Conservation (phyloP, 208 protist species). For the Trypanosoma grayi region DNA sequence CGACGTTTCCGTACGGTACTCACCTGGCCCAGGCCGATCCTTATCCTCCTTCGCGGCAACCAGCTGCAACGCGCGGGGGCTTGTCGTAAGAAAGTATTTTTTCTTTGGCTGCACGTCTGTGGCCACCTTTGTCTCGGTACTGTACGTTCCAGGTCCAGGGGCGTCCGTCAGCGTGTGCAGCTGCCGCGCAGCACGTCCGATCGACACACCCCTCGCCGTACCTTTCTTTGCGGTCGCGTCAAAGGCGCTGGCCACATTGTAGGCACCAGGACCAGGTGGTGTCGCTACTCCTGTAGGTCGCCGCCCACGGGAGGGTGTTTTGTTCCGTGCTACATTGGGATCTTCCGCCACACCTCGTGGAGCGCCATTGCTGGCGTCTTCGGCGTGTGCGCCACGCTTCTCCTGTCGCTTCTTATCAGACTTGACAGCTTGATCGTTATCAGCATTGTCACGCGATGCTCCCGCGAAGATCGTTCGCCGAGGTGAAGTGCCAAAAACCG, state of each 20-base stretch:
- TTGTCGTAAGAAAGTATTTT: conserved; percentile 21
- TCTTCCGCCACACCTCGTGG: not conserved
- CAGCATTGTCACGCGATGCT: not conserved
- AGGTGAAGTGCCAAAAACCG: conserved; percentile 40
- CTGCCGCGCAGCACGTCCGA: conserved; percentile 9
- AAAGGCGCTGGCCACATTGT: conserved; percentile 47
- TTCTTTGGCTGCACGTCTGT: not conserved
- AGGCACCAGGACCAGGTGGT: conserved; percentile 58
- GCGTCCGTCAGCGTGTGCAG: conserved; percentile 6
- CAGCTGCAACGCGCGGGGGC: conserved; percentile 9
- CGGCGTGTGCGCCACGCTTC: not conserved
- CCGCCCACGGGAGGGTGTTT: not conserved
- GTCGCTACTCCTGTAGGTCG: not conserved
- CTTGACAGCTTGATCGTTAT: too few relatives aligned
- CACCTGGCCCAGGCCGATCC: conserved; percentile 14
- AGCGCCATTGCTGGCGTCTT: not conserved
- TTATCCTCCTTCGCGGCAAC: not conserved
- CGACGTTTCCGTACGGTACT: conserved; percentile 15
- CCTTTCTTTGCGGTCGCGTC: conserved; percentile 23
- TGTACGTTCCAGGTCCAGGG: conserved; percentile 29
- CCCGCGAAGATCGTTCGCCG: conserved; percentile 32
- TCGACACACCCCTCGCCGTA: conserved; percentile 5
- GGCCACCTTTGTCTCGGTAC: not conserved
- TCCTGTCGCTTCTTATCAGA: not conserved
- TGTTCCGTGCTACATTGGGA: not conserved